phyloP scores from a whole-genome alignment of 2,329 filamentous ascomycete genomes.

The Arthrobotrys megalospora region DNA sequence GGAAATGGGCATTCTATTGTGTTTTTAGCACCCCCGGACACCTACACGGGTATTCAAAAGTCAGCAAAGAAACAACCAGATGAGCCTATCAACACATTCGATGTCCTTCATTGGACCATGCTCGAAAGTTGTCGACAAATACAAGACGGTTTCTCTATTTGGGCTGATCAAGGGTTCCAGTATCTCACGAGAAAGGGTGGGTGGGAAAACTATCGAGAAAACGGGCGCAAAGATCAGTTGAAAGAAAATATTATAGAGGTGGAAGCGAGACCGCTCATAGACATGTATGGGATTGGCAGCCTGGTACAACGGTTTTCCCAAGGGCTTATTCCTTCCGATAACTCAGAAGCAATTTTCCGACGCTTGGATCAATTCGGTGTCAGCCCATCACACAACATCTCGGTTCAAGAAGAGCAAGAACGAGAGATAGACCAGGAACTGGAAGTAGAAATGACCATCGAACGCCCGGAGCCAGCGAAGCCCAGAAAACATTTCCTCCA shows the following conservation, averaged over 20 bases:
- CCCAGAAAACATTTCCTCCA: conserved; percentile 68
- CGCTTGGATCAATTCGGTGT: neutral
- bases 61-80: conserved; percentile 5
- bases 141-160: conserved; percentile 72
- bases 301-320: neutral
- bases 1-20: conserved; percentile 77
- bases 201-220: neutral
- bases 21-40: conserved; percentile 71
- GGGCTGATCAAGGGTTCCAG: conserved; percentile 74
- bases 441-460: conserved; percentile 70
- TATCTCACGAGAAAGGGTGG: conserved; percentile 66
- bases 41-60: conserved; percentile 71
- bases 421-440: conserved; percentile 77
- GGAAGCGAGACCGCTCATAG: conserved; percentile 23
- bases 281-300: conserved; percentile 39
- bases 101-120: conserved; percentile 76
- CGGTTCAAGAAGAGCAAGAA: conserved; percentile 76
- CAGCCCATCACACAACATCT: neutral
- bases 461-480: conserved; percentile 69
- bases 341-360: conserved; percentile 63
- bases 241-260: conserved; percentile 18
- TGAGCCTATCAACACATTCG: conserved; percentile 68
- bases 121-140: conserved; percentile 72
- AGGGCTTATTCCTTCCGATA: neutral
- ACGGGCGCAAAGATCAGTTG: conserved; percentile 69